A percentile compares a stretch with the other conserved stretches of the same genome.
These are phyloP conservation scores for Flaveria ramosissima DNA, from an alignment of 129 eudicot species.

Conservation along the genomic window DNA sequence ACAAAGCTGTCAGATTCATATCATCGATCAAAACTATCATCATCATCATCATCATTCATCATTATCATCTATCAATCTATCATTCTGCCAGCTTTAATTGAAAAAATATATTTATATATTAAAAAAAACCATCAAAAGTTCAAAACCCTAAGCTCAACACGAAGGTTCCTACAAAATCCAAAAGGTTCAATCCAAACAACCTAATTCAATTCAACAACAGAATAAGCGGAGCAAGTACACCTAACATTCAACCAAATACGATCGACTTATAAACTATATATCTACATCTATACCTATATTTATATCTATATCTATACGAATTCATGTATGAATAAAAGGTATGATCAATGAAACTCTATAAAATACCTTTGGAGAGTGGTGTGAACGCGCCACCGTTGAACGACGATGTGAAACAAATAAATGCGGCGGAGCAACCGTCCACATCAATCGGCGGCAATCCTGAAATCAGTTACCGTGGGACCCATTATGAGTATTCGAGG, in stretches of 20 bases:
- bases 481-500: constrained; percentile 8
- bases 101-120: neutral
- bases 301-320: neutral
- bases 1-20: neutral
- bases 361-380: constrained; percentile 5
- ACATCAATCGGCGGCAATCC: constrained; percentile 23
- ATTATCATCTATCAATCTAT: neutral
- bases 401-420: neutral
- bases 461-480: constrained; percentile 39
- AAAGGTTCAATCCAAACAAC: constrained; percentile 17
- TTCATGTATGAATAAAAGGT: neutral
- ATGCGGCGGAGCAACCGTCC: constrained; percentile 25
- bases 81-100: neutral
- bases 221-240: constrained; percentile 34
- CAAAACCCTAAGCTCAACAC: neutral
- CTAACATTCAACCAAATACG: constrained; percentile 20
- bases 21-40: neutral
- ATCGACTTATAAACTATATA: neutral
- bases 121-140: neutral
- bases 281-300: too few relatives aligned
- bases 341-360: neutral
- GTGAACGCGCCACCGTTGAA: constrained; percentile 34
- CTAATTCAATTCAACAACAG: constrained; percentile 15
- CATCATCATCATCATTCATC: too few relatives aligned
- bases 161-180: neutral